These are phyloP conservation scores for Bromus sterilis DNA, from an alignment of 176 grass and related monocot species.

Conservation along the genomic window DNA sequence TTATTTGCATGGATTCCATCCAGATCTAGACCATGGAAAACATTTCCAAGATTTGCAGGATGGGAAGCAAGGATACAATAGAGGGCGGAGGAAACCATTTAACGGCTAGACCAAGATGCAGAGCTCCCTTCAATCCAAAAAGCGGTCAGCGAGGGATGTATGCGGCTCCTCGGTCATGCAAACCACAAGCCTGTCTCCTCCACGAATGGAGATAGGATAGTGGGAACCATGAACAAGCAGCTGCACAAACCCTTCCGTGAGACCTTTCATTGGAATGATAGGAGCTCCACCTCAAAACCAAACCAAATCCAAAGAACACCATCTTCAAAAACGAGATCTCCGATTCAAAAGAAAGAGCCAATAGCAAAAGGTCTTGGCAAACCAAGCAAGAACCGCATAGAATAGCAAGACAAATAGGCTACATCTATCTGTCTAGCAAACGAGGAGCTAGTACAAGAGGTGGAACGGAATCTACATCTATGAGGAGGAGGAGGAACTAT, in stretches of 20 bases:
- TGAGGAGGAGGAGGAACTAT: background rate
- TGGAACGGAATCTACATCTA: background rate
- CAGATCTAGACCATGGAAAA: background rate
- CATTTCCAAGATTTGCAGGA: background rate
- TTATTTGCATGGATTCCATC: too few relatives aligned
- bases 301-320: background rate
- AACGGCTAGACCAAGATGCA: slow-evolving; percentile 22
- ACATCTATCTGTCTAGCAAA: background rate
- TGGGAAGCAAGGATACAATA: background rate
- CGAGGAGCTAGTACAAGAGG: too few relatives aligned
- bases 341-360: background rate
- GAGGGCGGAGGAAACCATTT: too few relatives aligned
- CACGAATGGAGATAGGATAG: slow-evolving; percentile 45
- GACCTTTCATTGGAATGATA: slow-evolving; percentile 53
- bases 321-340: background rate
- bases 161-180: slow-evolving; percentile 80
- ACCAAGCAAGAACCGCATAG: too few relatives aligned
- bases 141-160: slow-evolving; percentile 36
- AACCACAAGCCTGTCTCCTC: slow-evolving; percentile 62
- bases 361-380: too few relatives aligned
- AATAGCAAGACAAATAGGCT: too few relatives aligned
- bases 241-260: slow-evolving; percentile 26
- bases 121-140: slow-evolving; percentile 99
- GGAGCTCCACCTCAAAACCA: slow-evolving; percentile 46
- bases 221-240: slow-evolving; percentile 91